Conservation (phyloP, 768 basidiomycete species). For the Hygrocybe coccinea region DNA sequence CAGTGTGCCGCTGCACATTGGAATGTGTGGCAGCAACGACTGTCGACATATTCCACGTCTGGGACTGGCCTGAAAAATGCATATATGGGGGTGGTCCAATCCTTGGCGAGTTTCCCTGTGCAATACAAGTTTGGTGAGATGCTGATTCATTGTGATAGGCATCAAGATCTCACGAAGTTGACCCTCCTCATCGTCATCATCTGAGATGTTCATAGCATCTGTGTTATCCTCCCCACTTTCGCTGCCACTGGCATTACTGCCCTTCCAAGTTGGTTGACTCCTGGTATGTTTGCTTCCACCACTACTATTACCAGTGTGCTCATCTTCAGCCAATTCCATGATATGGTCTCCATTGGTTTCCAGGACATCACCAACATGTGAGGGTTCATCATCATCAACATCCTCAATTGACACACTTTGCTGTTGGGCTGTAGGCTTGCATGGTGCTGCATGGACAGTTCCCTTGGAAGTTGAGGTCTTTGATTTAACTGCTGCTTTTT, state of each 20-base stretch:
- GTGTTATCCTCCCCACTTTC: no score
- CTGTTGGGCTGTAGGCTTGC: no score
- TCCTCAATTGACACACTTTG: not conserved
- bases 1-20: slow-evolving; percentile 20
- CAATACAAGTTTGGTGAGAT: not conserved
- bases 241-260: no score
- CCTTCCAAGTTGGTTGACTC: no score
- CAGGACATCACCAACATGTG: not conserved
- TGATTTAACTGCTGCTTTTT: no score
- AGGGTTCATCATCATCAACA: not conserved
- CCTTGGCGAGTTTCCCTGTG: slow-evolving; percentile 18
- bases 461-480: no score
- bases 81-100: slow-evolving; percentile 34
- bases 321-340: not conserved
- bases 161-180: not conserved
- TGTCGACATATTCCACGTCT: slow-evolving; percentile 17
- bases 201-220: no score
- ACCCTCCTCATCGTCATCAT: slow-evolving; percentile 3
- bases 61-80: slow-evolving; percentile 28
- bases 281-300: no score
- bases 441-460: no score
- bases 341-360: not conserved
- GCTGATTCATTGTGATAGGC: not conserved
- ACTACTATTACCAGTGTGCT: not conserved
- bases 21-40: slow-evolving; percentile 25